Base-by-base conservation (phyloP, 768 basidiomycete species). In the Phlebiopsis gigantea region DNA sequence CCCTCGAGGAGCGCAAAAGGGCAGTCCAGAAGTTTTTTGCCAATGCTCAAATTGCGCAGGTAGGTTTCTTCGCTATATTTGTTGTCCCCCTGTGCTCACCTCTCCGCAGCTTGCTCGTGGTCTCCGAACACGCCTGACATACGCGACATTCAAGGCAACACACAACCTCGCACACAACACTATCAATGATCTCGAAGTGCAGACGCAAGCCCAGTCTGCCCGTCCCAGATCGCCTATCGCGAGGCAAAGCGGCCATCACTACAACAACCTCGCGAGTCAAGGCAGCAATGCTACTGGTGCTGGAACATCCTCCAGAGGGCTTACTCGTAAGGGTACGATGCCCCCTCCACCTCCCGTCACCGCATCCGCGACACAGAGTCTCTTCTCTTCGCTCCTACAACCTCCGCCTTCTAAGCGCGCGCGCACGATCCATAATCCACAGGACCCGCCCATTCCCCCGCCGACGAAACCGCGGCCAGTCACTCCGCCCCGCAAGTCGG, bases 121-220 rank as follows among this genome's bases (percentile, higher is more conserved):
- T 53, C 79, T 93, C 56, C 84, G 91, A 59, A 79, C 90, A 63
- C 85, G 90, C 62, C 80, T 93, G 51, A 81, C 88, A 0, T 90
- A 90, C 71, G 90, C 90, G 22, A 85, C 87, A 1, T 91, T 87
- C 79, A 93, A 93, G 72, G 88, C 90, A 4, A 78, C 79, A 14
- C 81, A 90, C 69, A 87, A 90, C 68, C 72, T 88, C 55, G 75
- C 85, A 9, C 80, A 84, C 55, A 73, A 83, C 49, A 76, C 85
- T 45, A 72, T 91, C 48, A 78, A 79, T 64, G 88, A 91, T 60
- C 79, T 90, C 46, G 91, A 93, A 68, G 78, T 80, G 15, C 83
- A 84, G 64, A 71, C 74, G 41, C 72, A 71, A 53, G 65, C 61
- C 57, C 77, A 80, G 64, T 70, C 72, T 55, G 63, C 65, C 54